phyloP scores from a whole-genome alignment of 768 basidiomycete genomes.

The Russula olivacea region DNA sequence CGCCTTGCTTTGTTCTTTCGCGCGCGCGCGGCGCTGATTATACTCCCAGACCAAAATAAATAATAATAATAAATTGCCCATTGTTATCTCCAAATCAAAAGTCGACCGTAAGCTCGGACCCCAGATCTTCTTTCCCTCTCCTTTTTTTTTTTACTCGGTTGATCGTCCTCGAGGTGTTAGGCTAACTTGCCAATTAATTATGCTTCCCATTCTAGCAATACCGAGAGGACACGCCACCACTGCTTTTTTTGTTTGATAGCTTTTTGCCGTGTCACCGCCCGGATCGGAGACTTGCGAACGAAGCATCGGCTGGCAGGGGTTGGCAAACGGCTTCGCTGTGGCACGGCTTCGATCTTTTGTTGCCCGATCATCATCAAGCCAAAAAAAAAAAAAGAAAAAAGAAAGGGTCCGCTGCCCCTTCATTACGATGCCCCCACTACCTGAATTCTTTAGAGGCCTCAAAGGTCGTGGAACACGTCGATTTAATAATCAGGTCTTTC shows the following conservation, averaged over 20 bases:
- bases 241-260: background rate
- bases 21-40: background rate
- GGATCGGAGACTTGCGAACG: slow-evolving; percentile 13
- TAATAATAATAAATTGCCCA: background rate
- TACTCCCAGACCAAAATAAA: background rate
- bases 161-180: background rate
- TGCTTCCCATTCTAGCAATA: background rate
- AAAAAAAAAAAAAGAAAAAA: background rate
- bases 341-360: background rate
- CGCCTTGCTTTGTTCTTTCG: background rate
- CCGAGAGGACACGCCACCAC: background rate
- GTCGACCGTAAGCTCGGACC: background rate
- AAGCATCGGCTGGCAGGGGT: background rate
- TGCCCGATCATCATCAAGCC: background rate
- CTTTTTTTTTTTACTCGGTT: background rate
- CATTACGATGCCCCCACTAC: background rate
- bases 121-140: background rate
- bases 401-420: background rate
- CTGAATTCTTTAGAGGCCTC: background rate
- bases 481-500: background rate
- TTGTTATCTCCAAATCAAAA: background rate
- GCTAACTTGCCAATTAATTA: background rate
- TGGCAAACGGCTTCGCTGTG: background rate
- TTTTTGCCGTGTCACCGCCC: background rate
- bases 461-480: background rate